Evolutionary conservation across 805 yeast species (phyloP).

Genomic region (Saccharomycopsis javanensis): DNA sequence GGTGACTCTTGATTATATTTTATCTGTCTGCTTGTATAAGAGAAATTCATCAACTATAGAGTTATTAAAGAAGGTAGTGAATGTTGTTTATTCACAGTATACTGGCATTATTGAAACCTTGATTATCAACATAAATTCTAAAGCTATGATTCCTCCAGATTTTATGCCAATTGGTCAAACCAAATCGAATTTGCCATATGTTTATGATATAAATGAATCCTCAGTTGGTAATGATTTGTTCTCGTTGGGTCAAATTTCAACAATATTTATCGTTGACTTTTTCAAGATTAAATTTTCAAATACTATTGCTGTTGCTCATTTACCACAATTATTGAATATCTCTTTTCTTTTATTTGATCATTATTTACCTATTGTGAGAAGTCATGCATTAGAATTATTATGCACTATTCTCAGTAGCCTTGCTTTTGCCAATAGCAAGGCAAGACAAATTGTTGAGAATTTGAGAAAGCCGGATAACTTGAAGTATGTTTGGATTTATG

Average conservation of each 20-base stretch:
- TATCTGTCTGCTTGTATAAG: slow-evolving; percentile 56
- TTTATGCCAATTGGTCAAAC: slow-evolving; percentile 21
- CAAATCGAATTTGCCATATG: slow-evolving; percentile 47
- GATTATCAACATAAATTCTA: slow-evolving; percentile 67
- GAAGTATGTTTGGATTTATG: slow-evolving; percentile 67
- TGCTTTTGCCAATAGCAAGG: slow-evolving; percentile 41
- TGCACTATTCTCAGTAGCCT: slow-evolving; percentile 62
- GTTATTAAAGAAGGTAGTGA: slow-evolving; percentile 70
- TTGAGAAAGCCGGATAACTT: slow-evolving; percentile 42
- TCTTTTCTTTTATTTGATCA: slow-evolving; percentile 80
- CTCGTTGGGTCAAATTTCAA: slow-evolving; percentile 79
- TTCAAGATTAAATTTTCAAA: slow-evolving; percentile 37
- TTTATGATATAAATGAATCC: slow-evolving; percentile 41
- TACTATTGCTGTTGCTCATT: slow-evolving; percentile 46
- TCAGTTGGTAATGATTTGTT: slow-evolving; percentile 55
- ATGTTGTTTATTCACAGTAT: slow-evolving; percentile 58
- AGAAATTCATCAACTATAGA: slow-evolving; percentile 69
- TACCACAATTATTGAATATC: slow-evolving; percentile 71
- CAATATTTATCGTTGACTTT: slow-evolving; percentile 76
- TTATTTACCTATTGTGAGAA: slow-evolving; percentile 72
- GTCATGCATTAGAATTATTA: slow-evolving; percentile 69
- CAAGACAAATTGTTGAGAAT: slow-evolving; percentile 46
- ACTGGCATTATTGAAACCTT: slow-evolving; percentile 49
- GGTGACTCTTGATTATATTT: slow-evolving; percentile 60
- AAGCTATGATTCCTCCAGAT: slow-evolving; percentile 76